A percentile compares a stretch with the other conserved stretches of the same genome.
Conservation (phyloP, 768 basidiomycete genomes). For the Collybia sp. region DNA sequence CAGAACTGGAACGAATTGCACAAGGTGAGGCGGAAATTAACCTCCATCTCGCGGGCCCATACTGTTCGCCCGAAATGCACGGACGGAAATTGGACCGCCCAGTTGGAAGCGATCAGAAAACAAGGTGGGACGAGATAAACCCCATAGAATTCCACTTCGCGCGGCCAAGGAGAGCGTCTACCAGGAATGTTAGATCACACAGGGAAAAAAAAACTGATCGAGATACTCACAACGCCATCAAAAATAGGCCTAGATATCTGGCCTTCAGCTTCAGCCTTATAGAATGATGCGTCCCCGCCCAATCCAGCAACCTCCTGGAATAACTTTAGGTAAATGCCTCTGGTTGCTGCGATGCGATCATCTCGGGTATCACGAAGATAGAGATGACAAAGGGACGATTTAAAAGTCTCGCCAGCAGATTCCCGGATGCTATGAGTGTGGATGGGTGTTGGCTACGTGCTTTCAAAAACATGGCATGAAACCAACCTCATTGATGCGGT, state of each 20-base stretch:
- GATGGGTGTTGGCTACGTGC: constrained; percentile 1
- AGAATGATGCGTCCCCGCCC: constrained; percentile 74
- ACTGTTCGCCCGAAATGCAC: constrained; percentile 71
- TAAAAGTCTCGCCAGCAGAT: constrained; percentile 73
- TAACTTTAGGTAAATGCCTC: constrained; percentile 59
- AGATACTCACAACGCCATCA: constrained; percentile 51
- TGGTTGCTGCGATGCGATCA: constrained; percentile 56
- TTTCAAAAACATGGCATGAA: neutral
- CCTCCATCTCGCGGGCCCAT: constrained; percentile 77
- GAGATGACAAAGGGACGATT: constrained; percentile 80
- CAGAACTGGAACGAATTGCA: neutral
- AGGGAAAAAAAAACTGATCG: neutral
- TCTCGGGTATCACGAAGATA: constrained; percentile 76
- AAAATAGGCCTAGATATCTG: constrained; percentile 57
- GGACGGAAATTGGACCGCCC: constrained; percentile 84
- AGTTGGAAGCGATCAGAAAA: constrained; percentile 90
- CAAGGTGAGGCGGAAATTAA: constrained; percentile 25
- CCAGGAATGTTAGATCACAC: neutral
- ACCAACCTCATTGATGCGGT: constrained; percentile 78
- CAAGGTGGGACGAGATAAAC: constrained; percentile 46
- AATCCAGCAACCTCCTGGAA: constrained; percentile 74
- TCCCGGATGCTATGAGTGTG: constrained; percentile 70
- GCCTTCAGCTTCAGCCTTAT: constrained; percentile 67
- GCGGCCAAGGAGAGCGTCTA: constrained; percentile 76
- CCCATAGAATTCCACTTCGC: constrained; percentile 66